Base-by-base conservation (phyloP, 306 rosid genomes). In the Lathyrus aphaca region DNA sequence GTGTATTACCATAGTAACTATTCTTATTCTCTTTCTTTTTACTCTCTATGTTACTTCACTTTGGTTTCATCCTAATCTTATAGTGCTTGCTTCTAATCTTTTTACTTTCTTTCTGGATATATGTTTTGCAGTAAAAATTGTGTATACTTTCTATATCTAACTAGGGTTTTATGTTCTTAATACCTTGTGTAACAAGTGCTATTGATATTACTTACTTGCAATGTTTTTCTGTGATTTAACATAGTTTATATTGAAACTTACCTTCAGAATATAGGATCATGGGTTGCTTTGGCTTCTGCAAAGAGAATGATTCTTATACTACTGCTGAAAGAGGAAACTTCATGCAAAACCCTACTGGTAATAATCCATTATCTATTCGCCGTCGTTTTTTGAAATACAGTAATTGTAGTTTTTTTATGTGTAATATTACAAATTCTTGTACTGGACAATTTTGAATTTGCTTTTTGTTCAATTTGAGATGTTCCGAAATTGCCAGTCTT, bases 261-360 rank as follows among this genome's bases (percentile, higher is more conserved):
- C 6, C 42, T 69, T 19, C 76, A 85, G 82, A 79, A 58, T 27
- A 50, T 3, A 77, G 74, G 71, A 81, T 72, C 67, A 91, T 91
- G 96, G 81, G 89, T 82, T 88, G 91, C 82, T 91, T 91, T 75
- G 76, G 91, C 64, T 91, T 88, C 62, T 88, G 92, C 81, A 84
- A 68, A 51, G 78, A 73, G 27, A 74, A 82, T 77, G 93, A 88
- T 32, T 38, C 65, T 64, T 69, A 79, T 45, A 79, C 64, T 69
- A 44, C 68, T 64, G 57, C 84, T 57, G 82, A 86, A 42, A 70
- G 75, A 67, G 82, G 86, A 79, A 67, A 35, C 43, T 77, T 48
- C 64, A 69, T 60, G 57, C 76, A 74, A 48, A 73, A 16, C 67
- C 60, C 84, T 15, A 43, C 80, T 27, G 91, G 96, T 91, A 82